Base-by-base conservation (phyloP, 1,284 basidiomycete species). In the Cutaneotrichosporon sp. region DNA sequence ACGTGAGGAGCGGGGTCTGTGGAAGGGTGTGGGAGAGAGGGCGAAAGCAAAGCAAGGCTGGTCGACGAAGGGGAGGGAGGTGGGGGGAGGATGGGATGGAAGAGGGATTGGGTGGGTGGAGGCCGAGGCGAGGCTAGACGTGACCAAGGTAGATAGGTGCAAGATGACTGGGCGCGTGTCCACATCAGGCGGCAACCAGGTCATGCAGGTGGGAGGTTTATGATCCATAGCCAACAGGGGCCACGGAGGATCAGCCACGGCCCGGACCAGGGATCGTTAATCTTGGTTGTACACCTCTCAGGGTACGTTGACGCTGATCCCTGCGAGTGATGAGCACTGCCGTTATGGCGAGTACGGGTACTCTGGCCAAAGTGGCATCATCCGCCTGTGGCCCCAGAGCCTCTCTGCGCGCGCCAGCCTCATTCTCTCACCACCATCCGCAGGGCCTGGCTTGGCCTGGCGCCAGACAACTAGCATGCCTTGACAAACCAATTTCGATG, bases 241-340 rank as follows among this genome's bases (percentile, higher is more conserved):
- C n/a, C n/a, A n/a, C n/a, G n/a, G 36, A n/a, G n/a, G 10, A 22
- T 45, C 43, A 45, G 20, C n/a, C n/a, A 45, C 14, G 46, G 25
- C 46, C 34, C 11, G 16, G 16, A 36, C 34, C 46, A 47, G 46
- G 46, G 46, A 27, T 25, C 24, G 14, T 47, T 47, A 47, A 47
- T 47, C 46, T 47, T 47, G 46, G 46, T 47, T 47, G 46, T 27
- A 16, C 46, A 47, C 11, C n/a, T 5, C 46, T 47, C 24, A 27
- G 24, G 46, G 46, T n/a, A 27, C n/a, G 2, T 7, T 16, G 4
- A 13, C 18, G 11, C 5, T 36, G 34, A 36, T 25, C 24, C 22
- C 46, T 47, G 46, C 16, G 27, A 25, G 46, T 47, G 46, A 47
- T 47, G 22, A 27, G 14, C 46, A 24, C 11, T 47, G 46, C 24